These are phyloP conservation scores for Wickerhamomyces pijperi DNA, from an alignment of 805 yeast species.

Conservation along the genomic window DNA sequence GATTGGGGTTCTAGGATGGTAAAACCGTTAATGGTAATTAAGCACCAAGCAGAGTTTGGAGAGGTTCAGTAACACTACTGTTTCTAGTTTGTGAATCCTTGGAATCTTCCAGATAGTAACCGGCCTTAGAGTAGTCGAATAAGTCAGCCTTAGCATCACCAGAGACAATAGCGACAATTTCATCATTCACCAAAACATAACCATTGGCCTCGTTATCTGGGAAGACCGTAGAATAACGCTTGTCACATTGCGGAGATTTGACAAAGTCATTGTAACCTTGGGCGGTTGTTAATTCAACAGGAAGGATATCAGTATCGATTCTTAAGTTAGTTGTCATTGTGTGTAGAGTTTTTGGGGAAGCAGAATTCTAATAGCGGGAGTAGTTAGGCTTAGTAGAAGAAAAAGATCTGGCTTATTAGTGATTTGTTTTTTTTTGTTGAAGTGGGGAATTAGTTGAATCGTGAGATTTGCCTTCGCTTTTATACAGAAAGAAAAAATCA, in stretches of 20 bases:
- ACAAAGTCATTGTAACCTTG: slow-evolving; percentile 29
- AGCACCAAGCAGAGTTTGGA: no score
- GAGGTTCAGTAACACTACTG: background rate
- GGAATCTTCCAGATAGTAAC: background rate
- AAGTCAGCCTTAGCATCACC: background rate
- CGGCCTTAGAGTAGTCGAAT: background rate
- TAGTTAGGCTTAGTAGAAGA: no score
- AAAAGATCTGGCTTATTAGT: no score
- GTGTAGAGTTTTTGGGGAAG: background rate
- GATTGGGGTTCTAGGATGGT: no score
- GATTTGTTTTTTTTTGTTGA: no score
- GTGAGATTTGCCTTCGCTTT: no score
- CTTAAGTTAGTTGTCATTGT: background rate
- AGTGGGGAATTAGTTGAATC: no score
- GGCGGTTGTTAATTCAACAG: slow-evolving; percentile 28
- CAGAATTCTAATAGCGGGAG: background rate
- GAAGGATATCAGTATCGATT: slow-evolving; percentile 6
- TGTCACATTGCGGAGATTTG: slow-evolving; percentile 20
- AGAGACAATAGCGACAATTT: slow-evolving; percentile 27
- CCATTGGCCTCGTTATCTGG: slow-evolving; percentile 25
- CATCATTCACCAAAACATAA: slow-evolving; percentile 23
- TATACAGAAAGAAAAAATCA: no score
- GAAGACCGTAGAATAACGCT: slow-evolving; percentile 22
- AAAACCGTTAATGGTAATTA: no score
- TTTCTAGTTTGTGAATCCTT: background rate